Evolutionary conservation across 2,329 filamentous ascomycete genomes (phyloP).

Genomic region (Fusarium subtropicale): DNA sequence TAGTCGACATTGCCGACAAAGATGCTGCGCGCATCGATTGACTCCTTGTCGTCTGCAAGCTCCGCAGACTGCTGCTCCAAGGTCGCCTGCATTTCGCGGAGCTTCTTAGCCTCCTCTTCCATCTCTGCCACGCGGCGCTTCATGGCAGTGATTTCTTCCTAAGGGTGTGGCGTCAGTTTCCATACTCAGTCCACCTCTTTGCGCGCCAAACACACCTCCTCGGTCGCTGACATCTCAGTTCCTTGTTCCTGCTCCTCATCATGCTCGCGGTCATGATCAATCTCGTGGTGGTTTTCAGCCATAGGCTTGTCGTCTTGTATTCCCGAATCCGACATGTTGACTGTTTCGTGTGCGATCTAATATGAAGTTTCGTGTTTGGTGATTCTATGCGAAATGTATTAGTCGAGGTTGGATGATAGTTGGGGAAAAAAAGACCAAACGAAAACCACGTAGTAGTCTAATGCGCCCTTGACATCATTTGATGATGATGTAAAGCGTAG

Average conservation of each 20-base stretch:
- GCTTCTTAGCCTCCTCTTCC: conserved; percentile 88
- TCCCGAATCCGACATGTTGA: conserved; percentile 51
- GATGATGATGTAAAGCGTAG: conserved; percentile 11
- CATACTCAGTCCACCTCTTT: conserved; percentile 46
- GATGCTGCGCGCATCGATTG: conserved; percentile 93
- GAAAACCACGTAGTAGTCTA: conserved; percentile 1
- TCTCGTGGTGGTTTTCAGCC: conserved; percentile 46
- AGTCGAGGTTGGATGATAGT: conserved; percentile 18
- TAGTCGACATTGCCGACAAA: conserved; percentile 99
- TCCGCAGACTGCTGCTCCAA: conserved; percentile 88
- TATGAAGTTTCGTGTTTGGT: conserved; percentile 2
- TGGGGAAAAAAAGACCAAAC: conserved; percentile 3
- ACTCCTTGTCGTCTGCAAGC: conserved; percentile 91
- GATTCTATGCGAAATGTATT: conserved; percentile 16
- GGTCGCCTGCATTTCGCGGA: conserved; percentile 86
- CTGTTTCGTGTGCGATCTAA: neutral
- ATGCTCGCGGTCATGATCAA: conserved; percentile 43
- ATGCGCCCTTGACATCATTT: conserved; percentile 33
- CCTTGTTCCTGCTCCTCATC: conserved; percentile 48
- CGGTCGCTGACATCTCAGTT: conserved; percentile 48
- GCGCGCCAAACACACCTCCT: conserved; percentile 53
- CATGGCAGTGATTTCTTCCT: conserved; percentile 89
- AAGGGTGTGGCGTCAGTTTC: conserved; percentile 51
- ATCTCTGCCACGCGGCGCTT: conserved; percentile 88
- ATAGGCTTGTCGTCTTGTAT: conserved; percentile 49